Base-by-base conservation (phyloP, 2,329 filamentous ascomycete genomes). In the Neopestalotiopsis rosae region DNA sequence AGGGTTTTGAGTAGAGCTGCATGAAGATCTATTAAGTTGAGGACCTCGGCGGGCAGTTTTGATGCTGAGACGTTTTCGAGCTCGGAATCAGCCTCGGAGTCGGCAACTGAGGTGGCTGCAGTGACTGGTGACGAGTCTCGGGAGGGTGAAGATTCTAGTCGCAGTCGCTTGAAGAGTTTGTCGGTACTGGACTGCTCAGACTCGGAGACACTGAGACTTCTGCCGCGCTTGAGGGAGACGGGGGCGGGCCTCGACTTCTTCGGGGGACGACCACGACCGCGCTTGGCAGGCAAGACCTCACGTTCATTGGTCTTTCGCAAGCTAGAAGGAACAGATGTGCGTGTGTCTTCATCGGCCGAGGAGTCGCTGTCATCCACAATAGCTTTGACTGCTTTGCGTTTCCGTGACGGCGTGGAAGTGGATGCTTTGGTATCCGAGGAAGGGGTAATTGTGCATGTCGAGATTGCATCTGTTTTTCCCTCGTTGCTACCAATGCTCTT, bases 1-100 rank as follows among this genome's bases (percentile, higher is more conserved):
- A 94, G 82, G 0, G 91, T 90, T 74, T 90, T 90, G 69, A 93
- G 83, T 72, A 94, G 92, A 12, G 90, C 86, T 56, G 84, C 83
- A 77, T 94, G 89, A 32, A 95, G 83, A 68, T 87, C 82, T 65
- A 92, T 80, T 17, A 94, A 82, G 63, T 92, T 88, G 68, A 84
- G 78, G 56, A 90, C 80, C 73, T 89, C 88, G 20, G 76, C 76
- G 12, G 87, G 88, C 5, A 91, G 82, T 6, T 74, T 75, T 40
- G 63, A 68, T 32, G 67, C 57, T n/a, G 69, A 61, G 9, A 59
- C 61, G 13, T 65, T 67, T 38, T 78, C 74, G 65, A 68, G 56
- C 71, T 78, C 75, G 70, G 76, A 72, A 64, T 79, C 76, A 70
- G 68, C 71, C 17, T 79, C 77, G 34, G 80, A 83, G 68, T 79